phyloP scores from a whole-genome alignment of 768 basidiomycete species.

The Naganishia onofrii region DNA sequence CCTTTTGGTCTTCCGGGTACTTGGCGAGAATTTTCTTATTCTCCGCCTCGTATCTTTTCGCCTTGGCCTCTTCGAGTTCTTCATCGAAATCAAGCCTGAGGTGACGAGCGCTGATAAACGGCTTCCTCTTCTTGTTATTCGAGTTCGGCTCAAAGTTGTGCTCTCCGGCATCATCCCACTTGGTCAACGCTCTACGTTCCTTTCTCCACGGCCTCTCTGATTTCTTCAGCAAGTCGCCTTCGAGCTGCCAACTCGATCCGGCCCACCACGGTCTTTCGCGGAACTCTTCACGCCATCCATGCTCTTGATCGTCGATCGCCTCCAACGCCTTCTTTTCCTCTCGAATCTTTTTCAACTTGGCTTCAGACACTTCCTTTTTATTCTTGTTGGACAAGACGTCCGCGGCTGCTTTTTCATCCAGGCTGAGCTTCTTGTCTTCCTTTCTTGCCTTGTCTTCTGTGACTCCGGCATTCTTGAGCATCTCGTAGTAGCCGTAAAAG shows the following conservation, averaged over 20 bases:
- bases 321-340: conserved; percentile 25
- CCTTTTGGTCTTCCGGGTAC: conserved; percentile 1
- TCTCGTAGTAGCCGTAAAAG: conserved; percentile 25
- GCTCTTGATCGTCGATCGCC: conserved; percentile 20
- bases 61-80: conserved; percentile 16
- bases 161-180: not conserved
- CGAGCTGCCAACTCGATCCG: conserved; percentile 14
- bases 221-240: not conserved
- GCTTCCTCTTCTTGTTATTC: not conserved
- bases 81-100: conserved; percentile 25
- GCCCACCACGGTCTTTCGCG: conserved; percentile 30
- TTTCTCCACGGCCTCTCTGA: not conserved
- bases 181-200: not conserved
- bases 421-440: conserved; percentile 22
- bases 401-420: conserved; percentile 14
- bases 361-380: conserved; percentile 3
- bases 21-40: conserved; percentile 3
- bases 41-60: conserved; percentile 24
- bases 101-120: conserved; percentile 9
- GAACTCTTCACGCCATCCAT: conserved; percentile 25
- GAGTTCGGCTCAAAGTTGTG: not conserved
- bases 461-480: conserved; percentile 21
- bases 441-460: conserved; percentile 22
- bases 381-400: conserved; percentile 11
- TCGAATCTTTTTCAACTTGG: conserved; percentile 16